Evolutionary conservation across 495 filamentous ascomycete species (phyloP).

Genomic region (Penicillium diatomitis): DNA sequence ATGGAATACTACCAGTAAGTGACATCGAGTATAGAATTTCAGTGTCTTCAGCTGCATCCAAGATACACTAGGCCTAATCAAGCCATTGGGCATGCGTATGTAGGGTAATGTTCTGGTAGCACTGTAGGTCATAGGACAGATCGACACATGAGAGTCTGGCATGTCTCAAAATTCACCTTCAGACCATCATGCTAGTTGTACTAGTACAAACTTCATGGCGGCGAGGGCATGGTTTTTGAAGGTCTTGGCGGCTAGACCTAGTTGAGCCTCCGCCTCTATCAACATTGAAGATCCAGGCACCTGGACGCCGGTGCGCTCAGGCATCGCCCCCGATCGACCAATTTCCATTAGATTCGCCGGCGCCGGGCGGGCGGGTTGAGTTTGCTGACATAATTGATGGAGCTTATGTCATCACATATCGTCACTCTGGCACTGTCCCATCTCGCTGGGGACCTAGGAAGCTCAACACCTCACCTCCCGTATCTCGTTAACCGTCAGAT

Average conservation of each 20-base stretch:
- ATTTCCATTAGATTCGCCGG: constrained; percentile 36
- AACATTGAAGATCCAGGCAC: background rate
- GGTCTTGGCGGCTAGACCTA: background rate
- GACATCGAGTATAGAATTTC: no score
- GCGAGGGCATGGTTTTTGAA: background rate
- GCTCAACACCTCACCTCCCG: constrained; percentile 19
- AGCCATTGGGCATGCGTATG: no score
- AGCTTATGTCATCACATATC: constrained; percentile 38
- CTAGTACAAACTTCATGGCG: no score
- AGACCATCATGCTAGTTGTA: no score
- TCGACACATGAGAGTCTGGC: no score
- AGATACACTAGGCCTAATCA: no score
- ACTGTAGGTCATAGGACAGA: no score
- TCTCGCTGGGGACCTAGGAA: constrained; percentile 26
- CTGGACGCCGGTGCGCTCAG: constrained; percentile 5
- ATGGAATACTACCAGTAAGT: no score
- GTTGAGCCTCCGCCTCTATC: background rate
- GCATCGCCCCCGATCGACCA: constrained; percentile 24
- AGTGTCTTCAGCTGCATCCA: no score
- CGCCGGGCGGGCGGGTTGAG: constrained; percentile 11
- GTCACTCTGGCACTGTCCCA: constrained; percentile 19
- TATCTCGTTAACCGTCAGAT: constrained; percentile 14
- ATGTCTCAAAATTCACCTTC: no score
- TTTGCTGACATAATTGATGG: constrained; percentile 14
- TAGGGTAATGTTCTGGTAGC: no score